These are phyloP conservation scores for Tolypocladium pustulatum DNA, from an alignment of 2,329 filamentous ascomycete genomes.

Conservation along the genomic window DNA sequence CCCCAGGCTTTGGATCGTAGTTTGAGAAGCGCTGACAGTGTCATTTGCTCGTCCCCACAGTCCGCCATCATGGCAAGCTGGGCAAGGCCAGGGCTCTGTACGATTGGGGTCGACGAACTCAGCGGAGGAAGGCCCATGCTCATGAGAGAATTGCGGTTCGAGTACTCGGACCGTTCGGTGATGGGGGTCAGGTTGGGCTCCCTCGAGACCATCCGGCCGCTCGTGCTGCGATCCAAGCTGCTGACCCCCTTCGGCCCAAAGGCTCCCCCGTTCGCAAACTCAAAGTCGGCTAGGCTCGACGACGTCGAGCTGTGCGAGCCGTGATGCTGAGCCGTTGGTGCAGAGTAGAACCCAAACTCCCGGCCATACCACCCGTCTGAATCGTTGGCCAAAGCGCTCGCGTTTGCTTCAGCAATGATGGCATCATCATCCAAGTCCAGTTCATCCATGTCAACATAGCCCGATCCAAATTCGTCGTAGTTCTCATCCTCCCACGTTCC, in stretches of 20 bases:
- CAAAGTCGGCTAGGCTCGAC: slow-evolving; percentile 26
- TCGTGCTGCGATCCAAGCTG: slow-evolving; percentile 54
- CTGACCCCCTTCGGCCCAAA: slow-evolving; percentile 61
- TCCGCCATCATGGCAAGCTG: slow-evolving; percentile 61
- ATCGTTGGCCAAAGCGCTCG: slow-evolving; percentile 84
- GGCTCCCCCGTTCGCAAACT: slow-evolving; percentile 75
- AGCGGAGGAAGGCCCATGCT: slow-evolving; percentile 42
- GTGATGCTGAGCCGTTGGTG: slow-evolving; percentile 32
- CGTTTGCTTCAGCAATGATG: slow-evolving; percentile 92
- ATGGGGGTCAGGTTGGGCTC: slow-evolving; percentile 95
- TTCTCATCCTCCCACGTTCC: slow-evolving; percentile 27
- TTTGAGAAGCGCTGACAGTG: slow-evolving; percentile 59
- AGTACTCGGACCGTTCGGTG: slow-evolving; percentile 92
- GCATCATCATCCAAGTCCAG: slow-evolving; percentile 71
- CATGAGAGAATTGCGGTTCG: slow-evolving; percentile 84
- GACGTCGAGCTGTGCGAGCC: slow-evolving; percentile 31
- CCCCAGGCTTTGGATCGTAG: slow-evolving; percentile 70
- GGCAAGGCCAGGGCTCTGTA: slow-evolving; percentile 64
- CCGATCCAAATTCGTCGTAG: slow-evolving; percentile 42
- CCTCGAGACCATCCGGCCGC: slow-evolving; percentile 62
- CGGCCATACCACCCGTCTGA: slow-evolving; percentile 90
- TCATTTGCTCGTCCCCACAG: slow-evolving; percentile 56
- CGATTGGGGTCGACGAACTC: slow-evolving; percentile 29
- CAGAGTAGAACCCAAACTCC: slow-evolving; percentile 92
- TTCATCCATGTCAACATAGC: slow-evolving; percentile 55